These are phyloP conservation scores for Rhexocercosporidium sp. DNA, from an alignment of 2,329 filamentous ascomycete genomes.

Conservation along the genomic window DNA sequence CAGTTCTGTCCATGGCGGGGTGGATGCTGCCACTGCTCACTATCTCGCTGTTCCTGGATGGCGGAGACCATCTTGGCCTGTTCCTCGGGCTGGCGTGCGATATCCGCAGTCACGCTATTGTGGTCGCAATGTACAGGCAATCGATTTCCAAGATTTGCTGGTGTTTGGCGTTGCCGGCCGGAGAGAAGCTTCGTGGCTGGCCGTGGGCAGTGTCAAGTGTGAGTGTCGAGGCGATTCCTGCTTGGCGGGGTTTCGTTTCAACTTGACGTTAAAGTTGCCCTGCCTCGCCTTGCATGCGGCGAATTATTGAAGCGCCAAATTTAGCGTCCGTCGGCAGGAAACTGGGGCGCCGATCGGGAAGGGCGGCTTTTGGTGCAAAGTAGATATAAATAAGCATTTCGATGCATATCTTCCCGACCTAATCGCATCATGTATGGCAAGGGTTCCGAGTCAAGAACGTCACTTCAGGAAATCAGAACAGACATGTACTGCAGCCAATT, in stretches of 20 bases:
- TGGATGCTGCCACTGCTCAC: constrained; percentile 51
- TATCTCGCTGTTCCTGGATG: constrained; percentile 81
- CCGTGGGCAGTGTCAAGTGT: not conserved
- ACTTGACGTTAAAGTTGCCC: not conserved
- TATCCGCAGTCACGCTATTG: constrained; percentile 16
- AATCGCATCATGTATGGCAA: no score
- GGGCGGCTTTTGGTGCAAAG: no score
- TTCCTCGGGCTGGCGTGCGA: not conserved
- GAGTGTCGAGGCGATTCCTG: not conserved
- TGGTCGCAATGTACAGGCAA: constrained; percentile 16
- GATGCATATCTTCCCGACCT: no score
- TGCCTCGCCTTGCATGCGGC: not conserved
- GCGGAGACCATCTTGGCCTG: constrained; percentile 78
- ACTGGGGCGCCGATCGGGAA: not conserved
- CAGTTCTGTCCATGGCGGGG: constrained; percentile 20
- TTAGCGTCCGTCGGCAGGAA: not conserved
- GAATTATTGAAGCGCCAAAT: not conserved
- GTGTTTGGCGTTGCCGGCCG: not conserved
- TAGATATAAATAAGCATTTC: not conserved
- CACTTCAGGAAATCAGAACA: no score
- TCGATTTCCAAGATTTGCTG: not conserved
- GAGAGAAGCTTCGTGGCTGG: no score
- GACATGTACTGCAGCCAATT: no score
- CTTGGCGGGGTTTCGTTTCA: constrained; percentile 17
- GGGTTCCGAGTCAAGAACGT: no score